A percentile compares a stretch with the other conserved stretches of the same genome.
Conservation (phyloP, 179 eudicot species). For the Patellifolia procumbens region DNA sequence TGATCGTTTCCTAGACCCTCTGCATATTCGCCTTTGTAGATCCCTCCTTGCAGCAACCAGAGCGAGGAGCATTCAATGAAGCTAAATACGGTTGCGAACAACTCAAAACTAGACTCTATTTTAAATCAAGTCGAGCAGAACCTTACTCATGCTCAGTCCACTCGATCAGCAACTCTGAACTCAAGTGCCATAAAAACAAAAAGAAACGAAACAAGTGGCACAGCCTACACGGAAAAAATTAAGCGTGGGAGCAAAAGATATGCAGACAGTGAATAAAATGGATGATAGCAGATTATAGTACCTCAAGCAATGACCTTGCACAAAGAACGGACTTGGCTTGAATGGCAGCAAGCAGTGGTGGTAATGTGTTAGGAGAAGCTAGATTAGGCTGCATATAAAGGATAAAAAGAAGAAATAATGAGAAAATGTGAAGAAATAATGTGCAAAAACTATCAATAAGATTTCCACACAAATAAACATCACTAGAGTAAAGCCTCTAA, state of each 20-base stretch:
- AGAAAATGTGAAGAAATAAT: background rate
- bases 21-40: no score
- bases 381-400: conserved; percentile 21
- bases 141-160: no score
- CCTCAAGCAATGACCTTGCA: conserved; percentile 20
- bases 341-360: conserved; percentile 17
- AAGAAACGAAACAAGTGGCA: background rate
- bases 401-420: background rate
- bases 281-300: background rate
- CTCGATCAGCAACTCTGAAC: no score
- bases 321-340: conserved; percentile 7
- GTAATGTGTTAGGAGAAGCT: background rate
- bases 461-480: background rate
- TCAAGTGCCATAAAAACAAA: background rate
- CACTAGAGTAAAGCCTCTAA: background rate
- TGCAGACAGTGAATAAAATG: background rate
- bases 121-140: no score
- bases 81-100: no score
- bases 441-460: background rate
- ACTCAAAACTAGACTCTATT: no score
- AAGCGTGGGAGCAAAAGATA: background rate
- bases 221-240: background rate
- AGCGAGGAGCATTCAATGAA: no score
- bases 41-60: no score
- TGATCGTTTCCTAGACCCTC: no score